Evolutionary conservation across 2,329 filamentous ascomycete species (phyloP).

Genomic region (Mycosphaerella sp.): DNA sequence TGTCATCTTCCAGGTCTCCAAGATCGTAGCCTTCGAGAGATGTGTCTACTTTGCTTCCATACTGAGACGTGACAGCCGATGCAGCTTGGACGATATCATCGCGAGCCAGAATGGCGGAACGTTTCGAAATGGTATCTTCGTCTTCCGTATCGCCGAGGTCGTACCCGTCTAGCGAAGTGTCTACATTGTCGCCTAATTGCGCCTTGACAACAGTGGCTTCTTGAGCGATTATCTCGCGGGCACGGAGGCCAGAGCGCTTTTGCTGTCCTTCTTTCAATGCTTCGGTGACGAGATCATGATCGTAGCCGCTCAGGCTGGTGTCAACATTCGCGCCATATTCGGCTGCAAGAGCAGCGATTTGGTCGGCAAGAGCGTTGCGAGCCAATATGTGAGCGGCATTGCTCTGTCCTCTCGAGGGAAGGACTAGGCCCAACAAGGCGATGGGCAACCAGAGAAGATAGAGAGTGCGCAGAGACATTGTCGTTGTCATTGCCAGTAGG

Average conservation of each 20-base stretch:
- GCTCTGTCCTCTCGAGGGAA: conserved; percentile 1
- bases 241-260: not conserved
- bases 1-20: conserved; percentile 1
- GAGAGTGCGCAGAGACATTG: not conserved
- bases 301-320: conserved; percentile 11
- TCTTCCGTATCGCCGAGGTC: not conserved
- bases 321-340: conserved; percentile 5
- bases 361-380: conserved; percentile 3
- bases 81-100: not conserved
- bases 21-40: conserved; percentile 12
- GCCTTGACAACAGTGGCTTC: conserved; percentile 2
- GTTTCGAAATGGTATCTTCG: not conserved
- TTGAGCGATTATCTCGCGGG: not conserved
- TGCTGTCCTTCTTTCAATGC: not conserved
- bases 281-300: conserved; percentile 5
- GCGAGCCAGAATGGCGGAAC: not conserved
- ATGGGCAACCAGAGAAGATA: conserved; percentile 16
- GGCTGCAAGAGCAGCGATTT: conserved; percentile 3
- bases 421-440: conserved; percentile 5
- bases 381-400: conserved; percentile 1
- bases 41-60: conserved; percentile 1
- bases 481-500: not conserved
- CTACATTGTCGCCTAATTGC: conserved; percentile 6
- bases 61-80: not conserved
- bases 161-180: conserved; percentile 8